These are phyloP conservation scores for Coemansia aciculifera DNA, from an alignment of 192 early-diverging fungal genomes.

Conservation along the genomic window DNA sequence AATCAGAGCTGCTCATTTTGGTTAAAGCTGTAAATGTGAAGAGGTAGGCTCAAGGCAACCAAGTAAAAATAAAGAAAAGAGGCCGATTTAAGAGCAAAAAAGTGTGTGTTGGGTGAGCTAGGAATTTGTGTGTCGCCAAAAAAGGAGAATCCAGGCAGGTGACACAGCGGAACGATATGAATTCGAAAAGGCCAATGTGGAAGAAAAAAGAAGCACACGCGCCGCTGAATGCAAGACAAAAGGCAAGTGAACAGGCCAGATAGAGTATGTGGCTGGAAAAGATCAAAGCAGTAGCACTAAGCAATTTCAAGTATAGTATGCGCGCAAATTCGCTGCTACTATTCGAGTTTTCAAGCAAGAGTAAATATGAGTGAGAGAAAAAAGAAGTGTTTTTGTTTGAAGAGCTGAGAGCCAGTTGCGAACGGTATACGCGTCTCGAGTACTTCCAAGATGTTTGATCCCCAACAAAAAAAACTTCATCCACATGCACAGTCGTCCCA, in stretches of 20 bases:
- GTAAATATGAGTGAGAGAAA: constrained; percentile 4
- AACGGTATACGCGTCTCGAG: not conserved
- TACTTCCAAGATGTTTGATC: not conserved
- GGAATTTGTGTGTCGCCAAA: not conserved
- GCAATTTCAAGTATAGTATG: not conserved
- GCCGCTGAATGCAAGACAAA: constrained; percentile 13
- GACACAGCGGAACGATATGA: not conserved
- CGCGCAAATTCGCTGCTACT: constrained; percentile 2
- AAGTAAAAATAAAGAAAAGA: not conserved
- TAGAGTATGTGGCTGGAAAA: constrained; percentile 3
- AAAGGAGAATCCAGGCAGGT: constrained; percentile 3
- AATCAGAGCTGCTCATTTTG: constrained; percentile 60
- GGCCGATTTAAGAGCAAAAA: not conserved
- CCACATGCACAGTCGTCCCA: not conserved
- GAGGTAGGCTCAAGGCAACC: not conserved
- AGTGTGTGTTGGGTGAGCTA: not conserved
- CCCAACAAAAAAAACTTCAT: not conserved
- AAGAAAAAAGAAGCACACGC: not conserved
- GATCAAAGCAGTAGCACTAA: not conserved
- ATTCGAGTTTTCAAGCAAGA: not conserved
- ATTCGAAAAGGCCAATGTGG: not conserved
- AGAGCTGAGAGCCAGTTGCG: not conserved
- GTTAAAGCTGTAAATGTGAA: not conserved
- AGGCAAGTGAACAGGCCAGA: not conserved
- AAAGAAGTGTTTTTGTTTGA: not conserved